phyloP scores from a whole-genome alignment of 192 early-diverging fungal genomes.

The Coemansia javaensis region DNA sequence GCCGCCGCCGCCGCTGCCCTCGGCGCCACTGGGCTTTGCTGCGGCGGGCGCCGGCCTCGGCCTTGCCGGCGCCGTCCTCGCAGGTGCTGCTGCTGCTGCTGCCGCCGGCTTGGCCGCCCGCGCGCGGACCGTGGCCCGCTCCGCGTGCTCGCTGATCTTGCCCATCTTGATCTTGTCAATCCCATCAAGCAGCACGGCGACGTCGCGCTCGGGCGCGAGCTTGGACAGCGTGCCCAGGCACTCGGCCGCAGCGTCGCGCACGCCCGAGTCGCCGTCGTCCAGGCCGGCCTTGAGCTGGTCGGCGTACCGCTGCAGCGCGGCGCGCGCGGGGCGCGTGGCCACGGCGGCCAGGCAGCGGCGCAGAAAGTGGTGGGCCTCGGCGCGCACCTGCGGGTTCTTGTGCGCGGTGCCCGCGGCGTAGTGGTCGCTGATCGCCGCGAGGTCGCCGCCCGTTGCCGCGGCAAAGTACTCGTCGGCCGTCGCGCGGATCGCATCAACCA shows the following conservation, averaged over 20 bases:
- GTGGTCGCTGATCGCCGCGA: conserved; percentile 74
- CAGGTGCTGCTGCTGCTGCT: conserved; percentile 10
- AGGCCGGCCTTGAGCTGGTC: conserved; percentile 73
- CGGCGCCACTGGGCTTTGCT: neutral
- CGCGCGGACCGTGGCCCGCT: conserved; percentile 78
- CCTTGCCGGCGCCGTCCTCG: conserved; percentile 12
- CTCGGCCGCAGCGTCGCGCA: conserved; percentile 80
- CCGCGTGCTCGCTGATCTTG: conserved; percentile 84
- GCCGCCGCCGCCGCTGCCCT: too few species aligned
- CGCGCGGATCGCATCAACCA: conserved; percentile 74
- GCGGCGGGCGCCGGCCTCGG: conserved; percentile 5
- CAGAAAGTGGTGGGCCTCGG: conserved; percentile 71
- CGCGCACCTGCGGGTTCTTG: conserved; percentile 91
- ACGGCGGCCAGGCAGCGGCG: conserved; percentile 70
- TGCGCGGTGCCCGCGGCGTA: conserved; percentile 62
- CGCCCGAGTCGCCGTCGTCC: conserved; percentile 79
- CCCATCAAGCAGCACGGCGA: conserved; percentile 70
- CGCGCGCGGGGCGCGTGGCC: conserved; percentile 65
- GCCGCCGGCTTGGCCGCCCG: conserved; percentile 51
- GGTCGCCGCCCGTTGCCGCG: conserved; percentile 48
- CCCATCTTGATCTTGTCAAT: conserved; percentile 83
- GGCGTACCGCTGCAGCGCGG: conserved; percentile 71
- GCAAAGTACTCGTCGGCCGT: conserved; percentile 84
- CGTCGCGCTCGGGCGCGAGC: conserved; percentile 71
- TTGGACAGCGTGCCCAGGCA: conserved; percentile 87